A percentile compares a stretch with the other conserved stretches of the same genome.
Conservation (phyloP, 768 basidiomycete species). For the Lenzites betulinus region DNA sequence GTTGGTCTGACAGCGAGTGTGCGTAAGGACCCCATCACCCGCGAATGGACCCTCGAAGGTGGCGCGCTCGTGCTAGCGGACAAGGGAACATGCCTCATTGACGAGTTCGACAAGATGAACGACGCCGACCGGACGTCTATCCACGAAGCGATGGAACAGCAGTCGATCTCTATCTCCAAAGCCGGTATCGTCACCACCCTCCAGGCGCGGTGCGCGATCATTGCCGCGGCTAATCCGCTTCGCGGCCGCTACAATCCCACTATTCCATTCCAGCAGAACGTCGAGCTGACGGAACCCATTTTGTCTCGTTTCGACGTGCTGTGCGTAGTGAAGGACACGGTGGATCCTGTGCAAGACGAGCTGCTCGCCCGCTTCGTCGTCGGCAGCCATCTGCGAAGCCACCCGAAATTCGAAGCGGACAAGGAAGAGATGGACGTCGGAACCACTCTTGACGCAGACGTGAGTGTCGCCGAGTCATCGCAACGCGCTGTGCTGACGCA, state of each 20-base stretch:
- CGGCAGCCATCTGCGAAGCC: slow-evolving; percentile 91
- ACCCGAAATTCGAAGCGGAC: slow-evolving; percentile 87
- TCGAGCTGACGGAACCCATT: slow-evolving; percentile 97
- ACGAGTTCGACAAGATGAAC: slow-evolving; percentile 99
- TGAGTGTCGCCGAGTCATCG: slow-evolving; percentile 42
- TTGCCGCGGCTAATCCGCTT: slow-evolving; percentile 97
- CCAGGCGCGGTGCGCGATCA: slow-evolving; percentile 95
- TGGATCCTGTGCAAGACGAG: slow-evolving; percentile 97
- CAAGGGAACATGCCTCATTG: slow-evolving; percentile 96
- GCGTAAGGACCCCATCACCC: slow-evolving; percentile 96
- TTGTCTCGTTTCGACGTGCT: slow-evolving; percentile 97
- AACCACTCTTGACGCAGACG: slow-evolving; percentile 87
- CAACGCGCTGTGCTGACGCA: not conserved
- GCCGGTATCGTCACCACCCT: slow-evolving; percentile 98
- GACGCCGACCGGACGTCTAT: slow-evolving; percentile 97
- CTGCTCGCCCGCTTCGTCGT: slow-evolving; percentile 97
- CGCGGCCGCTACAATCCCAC: slow-evolving; percentile 98
- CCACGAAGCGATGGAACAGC: slow-evolving; percentile 99
- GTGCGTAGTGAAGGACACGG: slow-evolving; percentile 97
- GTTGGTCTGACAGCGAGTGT: slow-evolving; percentile 99
- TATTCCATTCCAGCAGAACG: slow-evolving; percentile 97
- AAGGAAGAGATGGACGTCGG: slow-evolving; percentile 94
- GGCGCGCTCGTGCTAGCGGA: slow-evolving; percentile 98
- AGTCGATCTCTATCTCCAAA: slow-evolving; percentile 98
- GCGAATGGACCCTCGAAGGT: slow-evolving; percentile 98